Conservation (phyloP, 371 early-diverging fungal genomes). For the Pancytospora epiphaga region DNA sequence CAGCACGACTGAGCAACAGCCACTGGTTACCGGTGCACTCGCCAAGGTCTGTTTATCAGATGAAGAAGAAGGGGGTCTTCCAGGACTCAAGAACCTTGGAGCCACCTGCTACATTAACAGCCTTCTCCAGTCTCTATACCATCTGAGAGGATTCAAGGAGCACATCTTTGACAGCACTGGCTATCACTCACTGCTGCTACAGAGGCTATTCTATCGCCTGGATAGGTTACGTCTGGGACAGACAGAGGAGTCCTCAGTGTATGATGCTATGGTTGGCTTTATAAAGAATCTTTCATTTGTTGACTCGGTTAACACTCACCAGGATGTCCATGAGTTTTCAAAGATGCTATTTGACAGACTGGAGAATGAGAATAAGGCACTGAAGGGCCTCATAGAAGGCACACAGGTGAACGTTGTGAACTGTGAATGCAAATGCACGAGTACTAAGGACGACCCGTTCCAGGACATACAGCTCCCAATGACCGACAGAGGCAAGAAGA, state of each 20-base stretch:
- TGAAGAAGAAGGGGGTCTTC: not conserved
- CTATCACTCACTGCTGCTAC: constrained; percentile 55
- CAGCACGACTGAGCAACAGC: too few relatives aligned
- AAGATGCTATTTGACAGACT: constrained; percentile 58
- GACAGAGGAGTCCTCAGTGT: constrained; percentile 5
- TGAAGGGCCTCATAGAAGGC: constrained; percentile 54
- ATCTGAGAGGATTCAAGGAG: constrained; percentile 81
- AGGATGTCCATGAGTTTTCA: constrained; percentile 61
- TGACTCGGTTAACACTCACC: constrained; percentile 51
- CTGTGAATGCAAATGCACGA: constrained; percentile 51
- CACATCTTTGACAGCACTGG: constrained; percentile 43
- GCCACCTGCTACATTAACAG: constrained; percentile 99
- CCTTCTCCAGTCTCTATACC: constrained; percentile 83
- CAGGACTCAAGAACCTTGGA: constrained; percentile 85
- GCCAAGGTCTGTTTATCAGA: too few relatives aligned
- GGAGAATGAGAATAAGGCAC: constrained; percentile 52
- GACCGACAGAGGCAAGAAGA: not conserved
- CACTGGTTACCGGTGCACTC: too few relatives aligned
- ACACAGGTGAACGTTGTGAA: constrained; percentile 34
- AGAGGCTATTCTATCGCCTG: constrained; percentile 73
- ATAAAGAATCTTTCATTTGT: constrained; percentile 31
- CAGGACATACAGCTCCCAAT: constrained; percentile 56
- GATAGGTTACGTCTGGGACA: constrained; percentile 3
- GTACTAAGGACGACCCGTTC: constrained; percentile 55
- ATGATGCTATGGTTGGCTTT: constrained; percentile 13